A percentile compares a stretch with the other conserved stretches of the same genome.
Conservation (phyloP, 305 asterid species). For the Solanum hybrid region DNA sequence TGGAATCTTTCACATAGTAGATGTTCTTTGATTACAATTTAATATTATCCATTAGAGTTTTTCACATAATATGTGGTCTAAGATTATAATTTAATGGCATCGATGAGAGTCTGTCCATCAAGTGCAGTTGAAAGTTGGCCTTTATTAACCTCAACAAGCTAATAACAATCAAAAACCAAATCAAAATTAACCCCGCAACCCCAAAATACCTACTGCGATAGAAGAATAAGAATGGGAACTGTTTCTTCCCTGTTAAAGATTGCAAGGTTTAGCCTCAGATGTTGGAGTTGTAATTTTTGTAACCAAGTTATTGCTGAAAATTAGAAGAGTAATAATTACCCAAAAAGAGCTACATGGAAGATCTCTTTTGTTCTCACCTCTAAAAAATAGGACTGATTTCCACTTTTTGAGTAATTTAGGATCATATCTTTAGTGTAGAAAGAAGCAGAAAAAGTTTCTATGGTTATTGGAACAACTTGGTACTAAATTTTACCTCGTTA, state of each 20-base stretch:
- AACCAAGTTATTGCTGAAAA: not conserved
- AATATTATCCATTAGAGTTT: too few relatives aligned
- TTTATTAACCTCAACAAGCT: too few relatives aligned
- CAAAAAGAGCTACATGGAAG: not conserved
- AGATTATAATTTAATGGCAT: too few relatives aligned
- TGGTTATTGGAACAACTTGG: not conserved
- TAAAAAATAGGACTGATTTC: not conserved
- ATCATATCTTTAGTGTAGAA: not conserved
- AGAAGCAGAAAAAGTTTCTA: not conserved
- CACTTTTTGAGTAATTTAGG: not conserved
- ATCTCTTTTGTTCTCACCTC: not conserved
- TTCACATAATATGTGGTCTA: too few relatives aligned
- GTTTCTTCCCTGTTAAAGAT: not conserved
- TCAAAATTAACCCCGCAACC: too few relatives aligned
- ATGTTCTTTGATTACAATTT: too few relatives aligned
- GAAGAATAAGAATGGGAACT: not conserved
- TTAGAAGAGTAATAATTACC: not conserved
- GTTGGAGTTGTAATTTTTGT: not conserved
- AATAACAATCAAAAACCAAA: too few relatives aligned
- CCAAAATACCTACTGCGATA: not conserved
- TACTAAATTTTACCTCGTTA: not conserved
- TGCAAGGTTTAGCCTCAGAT: not conserved
- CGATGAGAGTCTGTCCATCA: too few relatives aligned
- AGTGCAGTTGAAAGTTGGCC: too few relatives aligned
- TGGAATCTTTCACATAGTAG: too few relatives aligned